Conservation (phyloP, 768 basidiomycete genomes). For the Mycena olivaceomarginata region DNA sequence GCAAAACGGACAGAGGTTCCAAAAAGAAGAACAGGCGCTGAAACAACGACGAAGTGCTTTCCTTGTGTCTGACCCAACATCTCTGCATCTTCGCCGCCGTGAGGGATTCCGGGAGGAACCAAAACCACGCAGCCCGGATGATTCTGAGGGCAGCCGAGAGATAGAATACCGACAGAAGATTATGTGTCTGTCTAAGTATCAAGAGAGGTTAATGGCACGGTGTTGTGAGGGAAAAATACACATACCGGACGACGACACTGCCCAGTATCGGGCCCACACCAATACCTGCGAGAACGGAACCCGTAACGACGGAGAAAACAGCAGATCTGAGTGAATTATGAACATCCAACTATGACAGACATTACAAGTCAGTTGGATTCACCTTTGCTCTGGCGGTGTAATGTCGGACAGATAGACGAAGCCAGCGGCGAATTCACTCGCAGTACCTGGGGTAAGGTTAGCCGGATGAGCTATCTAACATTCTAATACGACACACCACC, state of each 20-base stretch:
- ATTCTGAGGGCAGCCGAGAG: conserved; percentile 70
- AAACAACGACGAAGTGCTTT: conserved; percentile 58
- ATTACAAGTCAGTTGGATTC: no score
- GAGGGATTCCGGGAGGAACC: conserved; percentile 88
- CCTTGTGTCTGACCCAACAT: conserved; percentile 59
- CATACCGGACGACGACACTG: conserved; percentile 72
- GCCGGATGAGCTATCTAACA: no score
- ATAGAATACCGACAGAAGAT: conserved; percentile 83
- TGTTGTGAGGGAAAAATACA: neutral
- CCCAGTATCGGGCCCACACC: conserved; percentile 87
- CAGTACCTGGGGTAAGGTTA: no score
- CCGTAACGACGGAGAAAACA: no score
- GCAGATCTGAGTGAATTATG: no score
- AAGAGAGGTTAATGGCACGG: neutral
- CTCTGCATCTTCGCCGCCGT: conserved; percentile 68
- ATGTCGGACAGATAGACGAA: no score
- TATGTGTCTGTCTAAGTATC: conserved; percentile 60
- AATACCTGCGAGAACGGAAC: conserved; percentile 75
- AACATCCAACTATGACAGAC: no score
- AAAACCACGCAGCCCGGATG: conserved; percentile 68
- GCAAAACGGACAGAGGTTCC: conserved; percentile 81
- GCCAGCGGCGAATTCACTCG: no score
- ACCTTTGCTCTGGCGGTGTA: no score
- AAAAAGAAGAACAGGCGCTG: conserved; percentile 77
- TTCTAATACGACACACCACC: conserved; percentile 72